Conservation (phyloP, 2,329 filamentous ascomycete species). For the Fusarium buxicola region DNA sequence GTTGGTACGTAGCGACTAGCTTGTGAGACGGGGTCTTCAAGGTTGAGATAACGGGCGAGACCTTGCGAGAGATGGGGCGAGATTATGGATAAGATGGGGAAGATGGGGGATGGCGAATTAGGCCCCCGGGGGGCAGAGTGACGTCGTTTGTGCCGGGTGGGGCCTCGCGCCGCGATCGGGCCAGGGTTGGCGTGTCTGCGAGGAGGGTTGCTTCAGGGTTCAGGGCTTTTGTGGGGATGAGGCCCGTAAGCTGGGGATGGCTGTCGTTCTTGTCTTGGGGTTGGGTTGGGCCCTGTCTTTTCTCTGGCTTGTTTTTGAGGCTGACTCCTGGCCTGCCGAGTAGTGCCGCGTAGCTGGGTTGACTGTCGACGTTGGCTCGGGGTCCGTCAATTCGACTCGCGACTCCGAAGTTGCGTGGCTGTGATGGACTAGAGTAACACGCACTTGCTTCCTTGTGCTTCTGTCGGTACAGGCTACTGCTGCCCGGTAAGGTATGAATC, state of each 20-base stretch:
- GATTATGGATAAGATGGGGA: constrained; percentile 14
- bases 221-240: constrained; percentile 18
- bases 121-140: constrained; percentile 28
- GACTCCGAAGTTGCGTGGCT: constrained; percentile 6
- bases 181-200: constrained; percentile 19
- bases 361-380: constrained; percentile 4
- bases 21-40: constrained; percentile 12
- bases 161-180: constrained; percentile 26
- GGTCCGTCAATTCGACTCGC: constrained; percentile 12
- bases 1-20: constrained; percentile 34
- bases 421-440: constrained; percentile 1
- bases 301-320: constrained; percentile 12
- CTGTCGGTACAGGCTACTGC: constrained; percentile 3
- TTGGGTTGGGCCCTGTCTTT: constrained; percentile 28
- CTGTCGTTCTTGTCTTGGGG: neutral
- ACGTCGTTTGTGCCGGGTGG: constrained; percentile 39
- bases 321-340: constrained; percentile 17
- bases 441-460: neutral
- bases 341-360: neutral
- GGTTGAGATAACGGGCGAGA: constrained; percentile 20
- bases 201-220: constrained; percentile 30
- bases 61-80: constrained; percentile 32
- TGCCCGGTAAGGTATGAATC: neutral
- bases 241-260: constrained; percentile 20
- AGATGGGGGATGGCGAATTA: constrained; percentile 32